Conservation (phyloP, 139 green algal genomes). For the Deuterostichococcus epilithicus region DNA sequence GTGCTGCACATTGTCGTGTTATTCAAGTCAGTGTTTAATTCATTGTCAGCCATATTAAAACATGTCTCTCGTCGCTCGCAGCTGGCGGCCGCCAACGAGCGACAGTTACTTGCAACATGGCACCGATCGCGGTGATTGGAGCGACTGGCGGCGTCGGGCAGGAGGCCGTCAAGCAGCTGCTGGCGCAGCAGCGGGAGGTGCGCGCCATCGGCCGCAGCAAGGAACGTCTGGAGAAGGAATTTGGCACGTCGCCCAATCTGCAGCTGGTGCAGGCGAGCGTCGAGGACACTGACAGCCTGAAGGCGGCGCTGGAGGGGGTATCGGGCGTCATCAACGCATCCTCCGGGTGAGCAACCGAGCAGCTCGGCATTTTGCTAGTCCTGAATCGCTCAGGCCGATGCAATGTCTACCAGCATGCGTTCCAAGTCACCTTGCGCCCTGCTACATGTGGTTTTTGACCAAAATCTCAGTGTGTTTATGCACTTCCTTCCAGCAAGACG, state of each 20-base stretch:
- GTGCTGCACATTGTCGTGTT: no score
- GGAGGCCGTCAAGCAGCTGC: conserved; percentile 46
- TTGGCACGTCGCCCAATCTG: conserved; percentile 6
- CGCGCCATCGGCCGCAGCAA: conserved; percentile 36
- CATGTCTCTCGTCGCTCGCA: no score
- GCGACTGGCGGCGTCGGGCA: conserved; percentile 50
- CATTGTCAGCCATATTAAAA: no score
- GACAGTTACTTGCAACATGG: no score
- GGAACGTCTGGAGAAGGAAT: conserved; percentile 26
- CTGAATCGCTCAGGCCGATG: no score
- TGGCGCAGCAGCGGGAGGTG: conserved; percentile 14
- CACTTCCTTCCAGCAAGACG: conserved; percentile 7
- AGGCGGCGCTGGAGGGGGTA: neutral
- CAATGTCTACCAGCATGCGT: no score
- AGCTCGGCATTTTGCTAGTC: no score
- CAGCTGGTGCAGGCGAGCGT: conserved; percentile 27
- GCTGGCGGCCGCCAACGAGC: no score
- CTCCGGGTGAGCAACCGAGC: conserved; percentile 18
- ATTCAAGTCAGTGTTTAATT: no score
- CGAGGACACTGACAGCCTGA: conserved; percentile 17
- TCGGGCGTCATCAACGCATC: conserved; percentile 53
- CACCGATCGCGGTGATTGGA: conserved; percentile 45
- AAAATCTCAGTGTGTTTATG: no score
- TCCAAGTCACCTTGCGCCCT: no score
- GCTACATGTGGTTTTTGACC: no score